A percentile compares a stretch with the other conserved stretches of the same genome.
Evolutionary conservation across 345 rosid genomes (phyloP).

Genomic region (Aurinia saxatilis): DNA sequence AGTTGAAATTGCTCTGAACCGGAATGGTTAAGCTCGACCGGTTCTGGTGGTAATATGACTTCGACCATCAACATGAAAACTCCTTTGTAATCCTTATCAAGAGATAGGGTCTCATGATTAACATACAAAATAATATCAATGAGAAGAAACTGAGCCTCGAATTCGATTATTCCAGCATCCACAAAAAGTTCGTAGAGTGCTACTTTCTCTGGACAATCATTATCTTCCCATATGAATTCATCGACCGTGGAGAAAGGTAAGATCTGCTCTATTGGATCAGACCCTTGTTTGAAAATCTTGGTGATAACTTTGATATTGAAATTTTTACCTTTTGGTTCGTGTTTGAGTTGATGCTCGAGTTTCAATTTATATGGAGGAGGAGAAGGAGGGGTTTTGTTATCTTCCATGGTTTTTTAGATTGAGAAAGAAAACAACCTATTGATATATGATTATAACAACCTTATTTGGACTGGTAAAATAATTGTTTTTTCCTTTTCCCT

Average conservation of each 20-base stretch:
- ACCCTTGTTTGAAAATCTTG: neutral
- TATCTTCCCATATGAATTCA: constrained; percentile 6
- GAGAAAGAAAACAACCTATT: neutral
- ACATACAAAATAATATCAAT: constrained; percentile 5
- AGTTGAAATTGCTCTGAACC: neutral
- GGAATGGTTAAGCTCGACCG: neutral
- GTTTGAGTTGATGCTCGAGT: neutral
- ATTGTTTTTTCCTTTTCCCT: too few species aligned
- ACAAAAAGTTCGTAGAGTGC: neutral
- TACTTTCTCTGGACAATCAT: constrained; percentile 13
- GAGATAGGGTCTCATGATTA: neutral
- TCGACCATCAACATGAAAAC: constrained; percentile 7
- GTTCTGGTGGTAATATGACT: constrained; percentile 1
- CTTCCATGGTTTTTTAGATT: neutral
- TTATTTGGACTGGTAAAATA: too few species aligned
- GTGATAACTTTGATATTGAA: neutral
- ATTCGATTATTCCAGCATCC: neutral
- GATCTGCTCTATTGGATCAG: too few species aligned
- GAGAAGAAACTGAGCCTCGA: neutral
- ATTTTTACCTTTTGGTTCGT: neutral
- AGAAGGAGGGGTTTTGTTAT: neutral
- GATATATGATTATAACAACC: too few species aligned
- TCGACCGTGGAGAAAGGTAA: neutral
- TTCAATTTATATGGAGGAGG: neutral
- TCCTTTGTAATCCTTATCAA: constrained; percentile 6